These are phyloP conservation scores for Guillardia theta DNA, from an alignment of 78 protist genomes.

Conservation along the genomic window DNA sequence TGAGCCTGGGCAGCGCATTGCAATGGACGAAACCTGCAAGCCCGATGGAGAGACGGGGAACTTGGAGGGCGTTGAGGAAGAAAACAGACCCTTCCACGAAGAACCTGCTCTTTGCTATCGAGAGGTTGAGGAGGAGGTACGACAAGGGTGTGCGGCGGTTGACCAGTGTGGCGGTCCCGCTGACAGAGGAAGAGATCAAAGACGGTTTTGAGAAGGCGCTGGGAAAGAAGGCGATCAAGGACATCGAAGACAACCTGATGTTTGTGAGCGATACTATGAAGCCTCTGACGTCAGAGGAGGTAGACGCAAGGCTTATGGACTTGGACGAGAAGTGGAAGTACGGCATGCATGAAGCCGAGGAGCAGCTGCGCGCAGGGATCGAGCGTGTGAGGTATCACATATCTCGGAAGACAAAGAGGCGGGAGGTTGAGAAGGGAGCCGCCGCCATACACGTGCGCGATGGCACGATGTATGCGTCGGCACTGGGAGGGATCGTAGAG, in stretches of 20 bases:
- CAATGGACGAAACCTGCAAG: not conserved
- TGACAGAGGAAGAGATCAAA: not conserved
- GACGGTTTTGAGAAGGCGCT: not conserved
- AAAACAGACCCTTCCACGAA: not conserved
- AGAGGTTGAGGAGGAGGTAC: not conserved
- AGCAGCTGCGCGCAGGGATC: not conserved
- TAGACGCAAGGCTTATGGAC: not conserved
- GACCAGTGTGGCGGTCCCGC: not conserved
- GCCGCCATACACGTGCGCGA: not conserved
- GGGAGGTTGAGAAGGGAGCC: constrained; percentile 1
- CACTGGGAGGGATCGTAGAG: not conserved
- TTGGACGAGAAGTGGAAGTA: not conserved
- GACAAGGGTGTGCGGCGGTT: not conserved
- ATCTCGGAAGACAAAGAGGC: not conserved
- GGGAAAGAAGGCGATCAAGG: no score
- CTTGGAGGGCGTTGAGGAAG: not conserved
- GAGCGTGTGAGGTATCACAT: constrained; percentile 13
- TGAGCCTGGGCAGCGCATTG: not conserved
- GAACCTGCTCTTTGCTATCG: not conserved
- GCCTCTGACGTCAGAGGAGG: constrained; percentile 24
- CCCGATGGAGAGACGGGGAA: no score
- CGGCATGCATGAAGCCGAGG: not conserved
- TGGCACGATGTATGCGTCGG: constrained; percentile 3
- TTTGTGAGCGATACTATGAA: not conserved
- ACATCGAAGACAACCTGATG: not conserved